phyloP scores from a whole-genome alignment of 805 yeast species.

The Metschnikowia peoriensis region DNA sequence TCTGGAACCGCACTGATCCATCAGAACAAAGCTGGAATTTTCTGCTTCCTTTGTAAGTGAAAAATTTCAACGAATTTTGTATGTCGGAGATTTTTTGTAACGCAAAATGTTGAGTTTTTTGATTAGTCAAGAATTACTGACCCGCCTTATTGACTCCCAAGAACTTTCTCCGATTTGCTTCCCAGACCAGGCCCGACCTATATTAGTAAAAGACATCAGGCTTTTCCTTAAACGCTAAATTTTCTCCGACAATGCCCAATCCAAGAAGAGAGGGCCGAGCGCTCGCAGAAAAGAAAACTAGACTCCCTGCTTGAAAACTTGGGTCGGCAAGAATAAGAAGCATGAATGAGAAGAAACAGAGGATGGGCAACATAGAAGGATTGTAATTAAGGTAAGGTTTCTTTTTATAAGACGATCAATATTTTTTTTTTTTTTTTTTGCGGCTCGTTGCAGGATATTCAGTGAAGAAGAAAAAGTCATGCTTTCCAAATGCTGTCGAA shows the following conservation, averaged over 20 bases:
- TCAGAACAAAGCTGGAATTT: not conserved
- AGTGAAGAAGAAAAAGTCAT: too few relatives aligned
- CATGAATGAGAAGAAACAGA: not conserved
- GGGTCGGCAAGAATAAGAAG: not conserved
- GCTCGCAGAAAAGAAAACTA: not conserved
- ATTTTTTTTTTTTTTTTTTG: too few relatives aligned
- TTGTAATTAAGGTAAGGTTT: too few relatives aligned
- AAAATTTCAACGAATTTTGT: not conserved
- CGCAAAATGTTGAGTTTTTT: not conserved
- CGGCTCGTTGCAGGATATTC: too few relatives aligned
- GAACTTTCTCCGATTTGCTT: not conserved
- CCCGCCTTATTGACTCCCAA: not conserved
- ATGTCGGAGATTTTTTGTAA: not conserved
- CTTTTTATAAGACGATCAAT: too few relatives aligned
- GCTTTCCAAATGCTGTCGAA: too few relatives aligned
- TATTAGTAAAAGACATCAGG: not conserved
- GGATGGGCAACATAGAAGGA: not conserved
- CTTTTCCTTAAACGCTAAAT: not conserved
- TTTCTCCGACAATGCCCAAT: not conserved
- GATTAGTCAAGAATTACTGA: not conserved
- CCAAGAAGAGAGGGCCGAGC: not conserved
- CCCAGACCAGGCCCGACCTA: not conserved
- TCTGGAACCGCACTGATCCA: not conserved
- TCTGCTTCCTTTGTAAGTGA: not conserved
- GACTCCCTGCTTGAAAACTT: not conserved